These are phyloP conservation scores for Gnomoniopsis smithogilvyi DNA, from an alignment of 2,329 filamentous ascomycete genomes.

Conservation along the genomic window DNA sequence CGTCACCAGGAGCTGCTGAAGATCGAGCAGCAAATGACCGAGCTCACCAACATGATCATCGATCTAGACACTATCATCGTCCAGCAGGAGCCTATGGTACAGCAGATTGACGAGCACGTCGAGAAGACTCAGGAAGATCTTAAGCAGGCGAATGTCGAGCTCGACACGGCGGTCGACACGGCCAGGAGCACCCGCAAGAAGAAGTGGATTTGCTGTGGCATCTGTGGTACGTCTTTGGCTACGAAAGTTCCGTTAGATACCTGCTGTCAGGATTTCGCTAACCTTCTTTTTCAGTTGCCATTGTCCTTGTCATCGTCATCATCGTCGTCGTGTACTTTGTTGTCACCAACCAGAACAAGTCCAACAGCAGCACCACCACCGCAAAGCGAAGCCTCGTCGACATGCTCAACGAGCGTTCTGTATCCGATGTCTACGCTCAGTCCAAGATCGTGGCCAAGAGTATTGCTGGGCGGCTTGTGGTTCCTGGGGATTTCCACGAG, in stretches of 20 bases:
- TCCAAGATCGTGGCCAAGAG: conserved; percentile 22
- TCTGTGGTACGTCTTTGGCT: conserved; percentile 50
- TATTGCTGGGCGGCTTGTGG: conserved; percentile 13
- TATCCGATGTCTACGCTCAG: conserved; percentile 21
- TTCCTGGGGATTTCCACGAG: conserved; percentile 1
- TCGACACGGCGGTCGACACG: conserved; percentile 76
- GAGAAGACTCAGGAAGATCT: conserved; percentile 84
- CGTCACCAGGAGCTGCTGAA: conserved; percentile 86
- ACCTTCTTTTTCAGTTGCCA: conserved; percentile 24
- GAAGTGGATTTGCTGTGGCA: conserved; percentile 95
- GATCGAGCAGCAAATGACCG: conserved; percentile 86
- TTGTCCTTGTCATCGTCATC: conserved; percentile 51
- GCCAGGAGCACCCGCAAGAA: conserved; percentile 79
- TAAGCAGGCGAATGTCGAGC: conserved; percentile 79
- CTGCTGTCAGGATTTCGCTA: neutral
- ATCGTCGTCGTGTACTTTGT: conserved; percentile 47
- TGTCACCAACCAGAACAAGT: conserved; percentile 26
- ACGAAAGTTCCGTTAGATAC: neutral
- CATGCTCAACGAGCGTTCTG: conserved; percentile 20
- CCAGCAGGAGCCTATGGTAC: conserved; percentile 78
- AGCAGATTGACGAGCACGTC: conserved; percentile 80
- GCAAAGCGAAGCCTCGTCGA: conserved; percentile 22
- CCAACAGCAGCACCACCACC: conserved; percentile 27
- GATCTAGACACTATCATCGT: conserved; percentile 83
- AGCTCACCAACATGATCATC: conserved; percentile 83